Evolutionary conservation across 139 green algal species (phyloP), one percentile per base, ranked within the genome.

Genomic region (Tetradesmus obliquus): DNA sequence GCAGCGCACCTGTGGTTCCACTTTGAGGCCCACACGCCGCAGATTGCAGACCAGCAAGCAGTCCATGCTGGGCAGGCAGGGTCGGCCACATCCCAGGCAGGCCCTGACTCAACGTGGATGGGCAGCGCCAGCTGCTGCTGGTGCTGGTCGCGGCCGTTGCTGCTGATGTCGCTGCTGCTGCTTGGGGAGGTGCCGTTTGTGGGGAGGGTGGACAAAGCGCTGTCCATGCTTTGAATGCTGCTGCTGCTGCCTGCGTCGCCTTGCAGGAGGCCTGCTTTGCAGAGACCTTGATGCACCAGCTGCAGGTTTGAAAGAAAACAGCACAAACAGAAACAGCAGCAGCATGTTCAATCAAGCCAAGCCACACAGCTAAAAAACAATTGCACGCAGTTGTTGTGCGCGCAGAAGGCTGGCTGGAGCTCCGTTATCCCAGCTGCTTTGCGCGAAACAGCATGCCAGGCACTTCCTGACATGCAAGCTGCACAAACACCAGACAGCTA

Each of bases 11-110:
- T 93, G 90, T 99, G 96, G 51, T 93, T 98, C 97, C 97, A 98
- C 92, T 98, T 98, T 87, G 86, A 95, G 2, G 97, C 97, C 98
- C 98, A 99, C 71, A 99, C 96, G 82, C 92, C 72, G 86, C 94
- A 96, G 82, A 99, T 96, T 12, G 96, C 96, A 0, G 51, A n/a
- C 97, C 97, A 99, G 17, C 94, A 93, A 0, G 76, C 76, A 4
- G 84, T 20, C 95, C 95, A 94, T 2, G 79, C 76, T 55, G 76
- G 76, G 58, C 88, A 91, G 0, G 62, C 57, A 32, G 88, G 24
- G 20, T 91, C 55, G 19, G 22, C 19, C 0, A 6, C 20, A 17
- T 53, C 2, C 88, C 76, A 87, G 4, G 54, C 88, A 54, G 88
- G n/a, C 0, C 76, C 88, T 22, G 88, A 86, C 55, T 60, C 51